Base-by-base conservation (phyloP, 2,329 filamentous ascomycete species). In the Aspergillaceae sp. region DNA sequence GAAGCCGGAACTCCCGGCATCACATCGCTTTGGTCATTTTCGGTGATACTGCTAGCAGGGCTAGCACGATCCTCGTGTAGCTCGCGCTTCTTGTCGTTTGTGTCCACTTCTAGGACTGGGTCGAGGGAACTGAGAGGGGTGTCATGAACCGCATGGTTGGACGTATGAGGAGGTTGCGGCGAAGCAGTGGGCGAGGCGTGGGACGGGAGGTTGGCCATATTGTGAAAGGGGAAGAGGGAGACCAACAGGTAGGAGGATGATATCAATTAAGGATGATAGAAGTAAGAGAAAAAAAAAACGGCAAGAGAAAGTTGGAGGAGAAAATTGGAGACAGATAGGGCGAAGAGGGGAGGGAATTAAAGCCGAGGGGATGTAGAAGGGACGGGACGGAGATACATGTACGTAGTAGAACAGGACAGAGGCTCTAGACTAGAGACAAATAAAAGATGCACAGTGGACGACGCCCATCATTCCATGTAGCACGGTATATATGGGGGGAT, bases 191-290 rank as follows among this genome's bases (percentile, higher is more conserved):
- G 73, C 37, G 75, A 76, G 46, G 73, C 68, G 57, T 77, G 75
- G 35, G 75, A 72, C n/a, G 78, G 76, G 48, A 79, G 68, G 47
- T 77, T 71, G 40, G 73, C 67, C 76, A 79, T 79, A 52, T 6
- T 32, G 30, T 5, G 5, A 9, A 9, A 32, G 19, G 30, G 30
- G 5, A 32, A 5, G 8, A 9, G 45, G 42, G 46, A 8, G 26
- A 38, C 11, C 6, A 27, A 38, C 9, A 26, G 6, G 36, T 1
- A 19, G 19, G 26, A 26, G 36, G 19, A 26, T 19, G 19, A 2
- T 19, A 19, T 19, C 19, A 19, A 19, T 19, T 19, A 19, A 19
- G 19, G 19, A 32, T 32, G 30, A 9, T 32, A 9, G 30, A 32
- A 9, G 30, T 32, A 32, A 5, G 8, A 9, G 45, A 41, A 47